Evolutionary conservation across 2,329 filamentous ascomycete genomes (phyloP).

Genomic region (Aspergillus sp.): DNA sequence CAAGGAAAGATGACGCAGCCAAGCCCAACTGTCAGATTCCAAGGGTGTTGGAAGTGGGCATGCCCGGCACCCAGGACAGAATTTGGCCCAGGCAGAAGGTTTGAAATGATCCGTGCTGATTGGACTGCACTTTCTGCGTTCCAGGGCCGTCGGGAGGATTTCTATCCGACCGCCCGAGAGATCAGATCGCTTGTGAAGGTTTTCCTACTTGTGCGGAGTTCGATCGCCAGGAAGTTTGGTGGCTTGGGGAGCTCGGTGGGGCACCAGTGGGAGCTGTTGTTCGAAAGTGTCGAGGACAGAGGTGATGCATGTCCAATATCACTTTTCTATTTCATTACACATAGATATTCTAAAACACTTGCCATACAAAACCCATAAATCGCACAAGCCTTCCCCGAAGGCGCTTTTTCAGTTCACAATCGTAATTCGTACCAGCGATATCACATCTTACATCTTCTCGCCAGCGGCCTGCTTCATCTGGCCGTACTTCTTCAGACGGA

Average conservation of each 20-base stretch:
- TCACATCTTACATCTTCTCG: slow-evolving; percentile 11
- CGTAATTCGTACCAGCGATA: slow-evolving; percentile 7
- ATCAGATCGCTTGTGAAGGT: neutral
- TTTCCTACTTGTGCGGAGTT: too few species aligned
- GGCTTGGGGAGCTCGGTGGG: neutral
- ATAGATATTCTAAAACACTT: slow-evolving; percentile 10
- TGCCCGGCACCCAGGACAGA: neutral
- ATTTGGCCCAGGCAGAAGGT: neutral
- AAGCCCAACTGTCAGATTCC: neutral
- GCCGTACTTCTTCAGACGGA: slow-evolving; percentile 47
- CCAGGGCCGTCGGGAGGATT: neutral
- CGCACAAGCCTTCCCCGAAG: slow-evolving; percentile 3
- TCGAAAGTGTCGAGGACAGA: too few species aligned
- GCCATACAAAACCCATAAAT: slow-evolving; percentile 7
- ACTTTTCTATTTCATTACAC: slow-evolving; percentile 15
- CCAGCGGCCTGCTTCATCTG: slow-evolving; percentile 18
- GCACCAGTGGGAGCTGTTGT: neutral
- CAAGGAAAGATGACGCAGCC: too few species aligned
- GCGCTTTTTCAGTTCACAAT: slow-evolving; percentile 9
- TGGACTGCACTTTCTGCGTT: neutral
- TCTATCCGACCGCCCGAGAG: neutral
- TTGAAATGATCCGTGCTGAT: neutral
- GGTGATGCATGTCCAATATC: neutral
- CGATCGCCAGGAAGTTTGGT: neutral
- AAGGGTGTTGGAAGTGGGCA: neutral